These are phyloP conservation scores for Podospora tetraspora DNA, from an alignment of 495 filamentous ascomycete genomes.

Conservation along the genomic window DNA sequence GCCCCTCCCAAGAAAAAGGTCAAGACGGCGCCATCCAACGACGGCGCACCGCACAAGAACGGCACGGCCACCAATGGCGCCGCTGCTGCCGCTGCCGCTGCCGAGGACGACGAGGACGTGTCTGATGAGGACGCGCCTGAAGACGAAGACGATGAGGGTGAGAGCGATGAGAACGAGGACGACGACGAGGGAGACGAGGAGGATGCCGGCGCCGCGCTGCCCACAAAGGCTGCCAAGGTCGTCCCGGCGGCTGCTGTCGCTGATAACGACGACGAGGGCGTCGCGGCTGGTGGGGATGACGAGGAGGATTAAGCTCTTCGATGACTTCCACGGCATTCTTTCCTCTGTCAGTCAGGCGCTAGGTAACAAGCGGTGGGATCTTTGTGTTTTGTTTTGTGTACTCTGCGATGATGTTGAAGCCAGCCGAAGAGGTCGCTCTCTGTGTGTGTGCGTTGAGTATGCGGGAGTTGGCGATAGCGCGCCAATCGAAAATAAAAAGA, in stretches of 20 bases:
- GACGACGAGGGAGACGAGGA: conserved; percentile 34
- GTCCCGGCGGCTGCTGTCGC: conserved; percentile 12
- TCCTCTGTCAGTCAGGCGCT: background rate
- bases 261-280: conserved; percentile 14
- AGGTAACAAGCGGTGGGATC: background rate
- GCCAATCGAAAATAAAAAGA: background rate
- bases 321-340: background rate
- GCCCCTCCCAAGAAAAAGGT: conserved; percentile 47
- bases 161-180: conserved; percentile 28
- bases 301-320: conserved; percentile 29
- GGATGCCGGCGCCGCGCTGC: conserved; percentile 26
- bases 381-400: background rate
- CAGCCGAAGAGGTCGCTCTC: background rate
- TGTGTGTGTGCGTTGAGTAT: background rate
- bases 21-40: conserved; percentile 34
- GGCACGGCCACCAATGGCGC: conserved; percentile 22
- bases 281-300: conserved; percentile 27
- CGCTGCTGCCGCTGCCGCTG: conserved; percentile 19
- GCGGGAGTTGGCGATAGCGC: background rate
- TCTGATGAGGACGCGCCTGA: conserved; percentile 31
- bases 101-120: conserved; percentile 32
- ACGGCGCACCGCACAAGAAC: conserved; percentile 30
- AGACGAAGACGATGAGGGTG: conserved; percentile 30
- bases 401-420: background rate
- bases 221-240: conserved; percentile 35